Evolutionary conservation across 1,284 basidiomycete species (phyloP), one percentile per base, ranked within the genome.

Genomic region (Cryptococcus maquisensis): DNA sequence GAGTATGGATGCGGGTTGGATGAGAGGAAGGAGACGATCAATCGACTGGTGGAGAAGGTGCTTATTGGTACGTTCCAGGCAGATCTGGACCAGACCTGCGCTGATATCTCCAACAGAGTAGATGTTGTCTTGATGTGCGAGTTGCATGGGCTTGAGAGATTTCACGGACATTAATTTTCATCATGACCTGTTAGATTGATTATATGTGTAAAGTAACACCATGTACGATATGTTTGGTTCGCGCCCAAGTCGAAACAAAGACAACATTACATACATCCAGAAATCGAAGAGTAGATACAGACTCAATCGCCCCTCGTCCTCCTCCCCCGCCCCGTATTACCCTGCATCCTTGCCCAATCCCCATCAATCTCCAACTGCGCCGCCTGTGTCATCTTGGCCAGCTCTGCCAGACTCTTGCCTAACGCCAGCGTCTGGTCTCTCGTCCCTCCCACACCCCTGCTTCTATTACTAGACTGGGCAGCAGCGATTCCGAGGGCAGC

Each of bases 1-100:
- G 81, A 82, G 61, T 93, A 86, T 67, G 84, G 84, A 26, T 83
- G 69, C 21, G 68, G 63, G 24, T 62, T 80, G 40, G 60, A 60
- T 2, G 51, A 59, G 15, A 67, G 73, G 57, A 80, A 79, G 63
- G 77, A 76, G 41, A 57, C 63, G 38, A 79, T 79, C 57, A 79
- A 78, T 56, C 65, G 64, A 49, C 68, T 73, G 49, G 77, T 78
- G 36, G 77, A 77, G 60, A 56, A 51, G 37, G 71, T 75, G 16
- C 60, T 76, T 45, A 63, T 70, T 26, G 71, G 54, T 55, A 32
- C 28, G 28, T 32, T 32, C 10, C 10, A 10, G 9, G 6, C 7
- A 10, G 3, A 3, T 2, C 2, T 32, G 28, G 28, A 10, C 6
- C 28, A 10, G 3, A 0, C 3, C 28, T 6, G 28, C 6, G 28